Evolutionary conservation across 441 rosid genomes (phyloP), one percentile per base, ranked within the genome.

Genomic region (Euphorbia celastroides): DNA sequence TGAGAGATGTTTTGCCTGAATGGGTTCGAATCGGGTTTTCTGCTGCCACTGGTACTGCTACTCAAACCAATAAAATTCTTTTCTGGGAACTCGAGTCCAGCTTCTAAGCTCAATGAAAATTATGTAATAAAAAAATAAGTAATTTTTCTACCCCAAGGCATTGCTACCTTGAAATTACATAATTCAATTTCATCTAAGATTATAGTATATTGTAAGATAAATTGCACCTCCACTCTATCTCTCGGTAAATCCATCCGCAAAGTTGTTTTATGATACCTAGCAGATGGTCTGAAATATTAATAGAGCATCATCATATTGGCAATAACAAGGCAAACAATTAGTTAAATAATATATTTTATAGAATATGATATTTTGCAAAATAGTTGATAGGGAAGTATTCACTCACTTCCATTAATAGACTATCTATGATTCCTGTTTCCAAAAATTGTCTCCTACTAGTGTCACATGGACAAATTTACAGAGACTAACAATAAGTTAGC

Each of bases 21-120:
- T 54, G 70, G 60, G 70, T 26, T 27, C 30, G 23, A 20, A 36
- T 66, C 1, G 69, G 69, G 7, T 66, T 66, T 48, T 66, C 69
- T 25, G 69, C 69, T 34, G 41, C 69, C 10, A 55, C 62, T 9
- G 69, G 69, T 14, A 26, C 61, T 22, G 62, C 62, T 22, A 36
- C 56, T 16, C 61, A 61, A 42, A 61, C 23, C 25, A 61, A 61
- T 23, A 61, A 28, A 27, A 23, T 61, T 14, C 32, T 41, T 41
- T 41, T 22, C 12, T 61, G 52, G 65, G 65, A 61, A 42, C 42
- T 61, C 16, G n/a, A 2, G 17, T 61, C 65, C 2, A 61, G 12
- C 52, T 61, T 42, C 52, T 58, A 58, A 58, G 62, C 7, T 14
- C 2, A 20, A 3, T 19, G 3, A 34, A 5, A 26, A 57, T 26